Percentiles rank a stretch among this genome's conserved stretches.
Evolutionary conservation across 2,329 filamentous ascomycete genomes (phyloP).

Genomic region (Ilyonectria robusta): DNA sequence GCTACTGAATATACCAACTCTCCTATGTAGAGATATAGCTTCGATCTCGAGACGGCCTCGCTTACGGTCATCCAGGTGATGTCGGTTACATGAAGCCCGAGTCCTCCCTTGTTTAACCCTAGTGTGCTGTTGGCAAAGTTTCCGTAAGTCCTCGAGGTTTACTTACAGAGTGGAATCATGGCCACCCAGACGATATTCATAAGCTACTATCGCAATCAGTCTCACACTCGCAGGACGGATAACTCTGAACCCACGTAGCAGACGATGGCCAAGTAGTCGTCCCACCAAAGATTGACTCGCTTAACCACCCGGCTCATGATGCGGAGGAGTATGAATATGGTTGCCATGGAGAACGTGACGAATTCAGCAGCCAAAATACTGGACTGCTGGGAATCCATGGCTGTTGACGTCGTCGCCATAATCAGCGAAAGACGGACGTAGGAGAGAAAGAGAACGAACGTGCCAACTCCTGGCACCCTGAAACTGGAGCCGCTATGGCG

Average conservation of each 20-base stretch:
- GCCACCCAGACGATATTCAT: conserved; percentile 33
- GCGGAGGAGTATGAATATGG: conserved; percentile 34
- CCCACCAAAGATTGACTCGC: conserved; percentile 38
- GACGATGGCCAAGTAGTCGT: conserved; percentile 38
- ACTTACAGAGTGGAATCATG: conserved; percentile 37
- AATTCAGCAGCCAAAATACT: conserved; percentile 36
- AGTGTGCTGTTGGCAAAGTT: conserved; percentile 22
- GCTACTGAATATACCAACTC: conserved; percentile 50
- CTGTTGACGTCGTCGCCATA: neutral
- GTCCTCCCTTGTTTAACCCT: conserved; percentile 33
- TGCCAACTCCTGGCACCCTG: too few species aligned
- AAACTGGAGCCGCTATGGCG: too few species aligned
- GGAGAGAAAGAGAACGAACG: too few species aligned
- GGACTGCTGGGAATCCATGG: conserved; percentile 32
- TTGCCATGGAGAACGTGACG: conserved; percentile 39
- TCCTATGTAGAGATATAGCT: conserved; percentile 37
- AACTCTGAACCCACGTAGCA: conserved; percentile 33
- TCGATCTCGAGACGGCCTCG: conserved; percentile 28
- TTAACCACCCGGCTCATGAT: conserved; percentile 40
- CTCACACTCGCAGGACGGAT: neutral
- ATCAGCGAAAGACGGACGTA: neutral
- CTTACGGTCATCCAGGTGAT: conserved; percentile 17
- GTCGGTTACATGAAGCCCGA: conserved; percentile 36
- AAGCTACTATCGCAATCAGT: conserved; percentile 22
- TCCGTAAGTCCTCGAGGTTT: too few species aligned